These are phyloP conservation scores for Gentiana macrophylla DNA, from an alignment of 257 asterid genomes.

Conservation along the genomic window DNA sequence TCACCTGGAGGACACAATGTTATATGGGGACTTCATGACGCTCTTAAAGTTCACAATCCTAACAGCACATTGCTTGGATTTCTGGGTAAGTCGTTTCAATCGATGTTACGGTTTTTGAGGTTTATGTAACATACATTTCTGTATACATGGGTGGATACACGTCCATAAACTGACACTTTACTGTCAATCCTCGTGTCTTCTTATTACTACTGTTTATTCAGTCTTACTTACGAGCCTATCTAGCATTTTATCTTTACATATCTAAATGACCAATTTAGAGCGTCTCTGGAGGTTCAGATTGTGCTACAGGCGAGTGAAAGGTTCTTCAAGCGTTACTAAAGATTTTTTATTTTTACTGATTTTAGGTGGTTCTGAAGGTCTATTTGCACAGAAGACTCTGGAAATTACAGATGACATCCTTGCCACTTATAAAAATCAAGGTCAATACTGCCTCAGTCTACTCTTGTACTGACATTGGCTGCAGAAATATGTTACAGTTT, in stretches of 20 bases:
- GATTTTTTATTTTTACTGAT: constrained; percentile 7
- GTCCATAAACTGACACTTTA: too few relatives aligned
- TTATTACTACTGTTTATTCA: too few relatives aligned
- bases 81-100: constrained; percentile 39
- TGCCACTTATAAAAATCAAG: too few relatives aligned
- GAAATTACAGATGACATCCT: constrained; percentile 73
- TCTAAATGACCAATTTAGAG: background rate
- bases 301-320: background rate
- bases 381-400: constrained; percentile 81
- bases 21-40: constrained; percentile 85
- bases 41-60: constrained; percentile 68
- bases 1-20: constrained; percentile 99
- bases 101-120: background rate
- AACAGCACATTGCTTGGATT: constrained; percentile 75
- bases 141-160: background rate
- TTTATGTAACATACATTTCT: background rate
- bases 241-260: background rate
- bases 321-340: constrained; percentile 4
- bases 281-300: background rate
- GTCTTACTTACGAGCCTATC: background rate
- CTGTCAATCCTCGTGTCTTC: background rate
- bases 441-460: too few relatives aligned
- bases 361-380: constrained; percentile 95
- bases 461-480: too few relatives aligned
- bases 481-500: too few relatives aligned